Conservation (phyloP, 176 grass and related monocot species). For the Canna indica region DNA sequence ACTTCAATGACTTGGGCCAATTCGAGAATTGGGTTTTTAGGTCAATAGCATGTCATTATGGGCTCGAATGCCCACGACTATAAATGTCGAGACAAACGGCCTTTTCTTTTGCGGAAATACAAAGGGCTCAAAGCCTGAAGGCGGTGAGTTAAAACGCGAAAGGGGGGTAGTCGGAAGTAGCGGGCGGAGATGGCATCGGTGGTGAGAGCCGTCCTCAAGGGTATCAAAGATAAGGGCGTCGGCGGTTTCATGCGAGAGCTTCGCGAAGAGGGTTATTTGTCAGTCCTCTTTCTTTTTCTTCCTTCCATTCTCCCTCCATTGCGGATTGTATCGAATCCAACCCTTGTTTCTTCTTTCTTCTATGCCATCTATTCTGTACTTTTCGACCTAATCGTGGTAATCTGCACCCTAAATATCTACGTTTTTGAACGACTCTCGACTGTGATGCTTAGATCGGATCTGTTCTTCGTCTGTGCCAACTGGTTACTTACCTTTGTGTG, state of each 20-base stretch:
- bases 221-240: constrained; percentile 71
- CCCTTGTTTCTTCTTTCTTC: background rate
- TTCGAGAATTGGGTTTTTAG: too few relatives aligned
- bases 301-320: background rate
- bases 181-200: constrained; percentile 50
- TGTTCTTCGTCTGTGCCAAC: background rate
- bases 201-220: constrained; percentile 49
- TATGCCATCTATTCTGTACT: background rate
- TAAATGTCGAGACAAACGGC: too few relatives aligned
- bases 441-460: background rate
- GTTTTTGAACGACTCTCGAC: background rate
- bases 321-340: too few relatives aligned
- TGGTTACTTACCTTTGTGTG: too few relatives aligned
- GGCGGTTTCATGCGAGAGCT: constrained; percentile 49
- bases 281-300: constrained; percentile 3
- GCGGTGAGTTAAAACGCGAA: too few relatives aligned
- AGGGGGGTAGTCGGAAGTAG: background rate
- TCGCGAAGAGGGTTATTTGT: constrained; percentile 80
- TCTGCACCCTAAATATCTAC: background rate
- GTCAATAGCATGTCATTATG: too few relatives aligned
- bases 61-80: too few relatives aligned
- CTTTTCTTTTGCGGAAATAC: too few relatives aligned
- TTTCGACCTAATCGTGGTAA: background rate
- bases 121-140: too few relatives aligned
- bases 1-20: too few relatives aligned